Evolutionary conservation across 2,329 filamentous ascomycete genomes (phyloP), one percentile per base, ranked within the genome.

Genomic region (Dactylellina haptotyla): DNA sequence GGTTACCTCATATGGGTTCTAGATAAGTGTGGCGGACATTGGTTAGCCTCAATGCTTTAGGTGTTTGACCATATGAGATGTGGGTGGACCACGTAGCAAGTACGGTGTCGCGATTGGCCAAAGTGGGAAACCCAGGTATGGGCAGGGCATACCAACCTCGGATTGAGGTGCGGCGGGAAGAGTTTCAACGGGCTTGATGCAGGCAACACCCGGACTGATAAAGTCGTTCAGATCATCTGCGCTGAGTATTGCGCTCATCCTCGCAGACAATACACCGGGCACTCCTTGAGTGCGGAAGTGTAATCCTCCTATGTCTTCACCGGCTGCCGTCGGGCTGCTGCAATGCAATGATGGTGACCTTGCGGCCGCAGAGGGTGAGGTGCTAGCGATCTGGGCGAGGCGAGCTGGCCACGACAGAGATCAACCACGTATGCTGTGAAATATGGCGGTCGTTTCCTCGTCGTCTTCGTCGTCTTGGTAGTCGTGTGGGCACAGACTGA

Each of bases 151-250:
- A 86, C 84, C 75, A 82, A 80, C 61, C 79, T 69, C 64, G 10
- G 64, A 54, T 25, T 41, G 81, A 32, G 86, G 82, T 76, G 86
- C 84, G 54, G 85, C 82, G 1, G 95, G 94, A 12, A 99, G 87
- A 1, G 92, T 96, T 81, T 99, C 95, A 80, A 99, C 86, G 26
- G 95, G 95, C 80, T 99, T 98, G 82, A 99, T 98, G 83, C 95
- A 99, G 75, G 95, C 95, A 79, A 99, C 93, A 75, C 94, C 93
- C 12, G 95, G 95, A 66, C 91, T 95, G 80, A 99, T 99, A 83
- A 99, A 99, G 85, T 99, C 95, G 84, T 99, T 99, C 75, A 99
- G 85, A 81, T 97, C 93, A 84, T 99, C 94, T 79, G 90, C 90
- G 65, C 93, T 98, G 79, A 99, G 90, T 79, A 99, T 99, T 75